Conservation (phyloP, 495 filamentous ascomycete species). For the Letharia columbiana region DNA sequence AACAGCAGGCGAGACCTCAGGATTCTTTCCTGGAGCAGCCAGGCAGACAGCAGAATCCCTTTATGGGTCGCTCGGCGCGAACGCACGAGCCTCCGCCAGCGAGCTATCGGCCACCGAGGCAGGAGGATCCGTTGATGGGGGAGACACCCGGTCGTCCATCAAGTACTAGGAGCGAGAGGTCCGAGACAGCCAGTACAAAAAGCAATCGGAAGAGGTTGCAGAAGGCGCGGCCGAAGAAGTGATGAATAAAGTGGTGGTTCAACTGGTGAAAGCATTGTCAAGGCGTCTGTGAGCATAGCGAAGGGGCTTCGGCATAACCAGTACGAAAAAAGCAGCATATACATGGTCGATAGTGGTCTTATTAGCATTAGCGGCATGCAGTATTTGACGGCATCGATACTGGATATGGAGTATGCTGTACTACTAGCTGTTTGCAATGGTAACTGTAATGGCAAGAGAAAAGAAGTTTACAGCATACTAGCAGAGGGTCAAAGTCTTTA, state of each 20-base stretch:
- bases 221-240: conserved; percentile 14
- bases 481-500: neutral
- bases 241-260: neutral
- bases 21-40: neutral
- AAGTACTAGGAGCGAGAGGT: conserved; percentile 3
- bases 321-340: neutral
- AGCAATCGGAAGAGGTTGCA: conserved; percentile 7
- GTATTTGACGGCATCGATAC: neutral
- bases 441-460: neutral
- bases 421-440: neutral
- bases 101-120: conserved; percentile 13
- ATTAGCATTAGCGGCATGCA: neutral
- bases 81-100: conserved; percentile 13
- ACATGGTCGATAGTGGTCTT: neutral
- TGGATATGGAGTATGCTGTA: neutral
- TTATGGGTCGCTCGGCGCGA: conserved; percentile 7
- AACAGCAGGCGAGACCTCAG: conserved; percentile 3
- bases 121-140: conserved; percentile 6
- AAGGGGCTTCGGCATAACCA: neutral
- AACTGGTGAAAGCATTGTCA: neutral
- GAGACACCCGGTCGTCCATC: conserved; percentile 9
- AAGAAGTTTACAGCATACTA: neutral
- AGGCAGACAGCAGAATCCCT: conserved; percentile 2
- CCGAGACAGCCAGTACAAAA: conserved; percentile 8
- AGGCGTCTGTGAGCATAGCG: conserved; percentile 5